These are phyloP conservation scores for Pyrenochaeta sp. DNA, from an alignment of 2,329 filamentous ascomycete species.

Conservation along the genomic window DNA sequence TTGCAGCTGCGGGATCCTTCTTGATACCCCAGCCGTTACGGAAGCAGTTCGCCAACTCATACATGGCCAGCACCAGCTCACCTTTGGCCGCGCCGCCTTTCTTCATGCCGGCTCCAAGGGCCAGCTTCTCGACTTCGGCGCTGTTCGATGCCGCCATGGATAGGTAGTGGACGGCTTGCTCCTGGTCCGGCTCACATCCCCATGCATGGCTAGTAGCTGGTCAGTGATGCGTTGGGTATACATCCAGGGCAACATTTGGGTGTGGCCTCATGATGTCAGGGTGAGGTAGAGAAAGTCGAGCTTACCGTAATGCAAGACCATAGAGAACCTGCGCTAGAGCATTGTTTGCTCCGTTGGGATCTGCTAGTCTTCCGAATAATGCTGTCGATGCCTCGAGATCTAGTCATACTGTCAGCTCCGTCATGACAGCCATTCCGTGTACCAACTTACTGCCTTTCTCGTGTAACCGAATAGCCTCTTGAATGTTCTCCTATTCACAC, in stretches of 20 bases:
- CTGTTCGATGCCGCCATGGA: slow-evolving; percentile 90
- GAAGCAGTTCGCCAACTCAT: slow-evolving; percentile 92
- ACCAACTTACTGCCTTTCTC: slow-evolving; percentile 71
- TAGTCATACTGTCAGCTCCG: slow-evolving; percentile 23
- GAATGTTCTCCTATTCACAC: slow-evolving; percentile 69
- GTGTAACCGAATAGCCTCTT: slow-evolving; percentile 94
- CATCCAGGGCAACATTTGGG: slow-evolving; percentile 37
- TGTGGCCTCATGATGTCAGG: slow-evolving; percentile 16
- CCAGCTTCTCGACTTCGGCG: slow-evolving; percentile 83
- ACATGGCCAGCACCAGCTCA: slow-evolving; percentile 94
- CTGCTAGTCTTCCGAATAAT: slow-evolving; percentile 84
- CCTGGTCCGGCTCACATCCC: slow-evolving; percentile 79
- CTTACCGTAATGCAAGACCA: slow-evolving; percentile 85
- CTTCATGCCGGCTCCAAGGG: slow-evolving; percentile 85
- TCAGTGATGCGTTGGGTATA: slow-evolving; percentile 27
- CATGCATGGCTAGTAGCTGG: slow-evolving; percentile 77
- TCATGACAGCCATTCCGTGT: neutral
- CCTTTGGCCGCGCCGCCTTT: slow-evolving; percentile 96
- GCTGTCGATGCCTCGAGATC: slow-evolving; percentile 80
- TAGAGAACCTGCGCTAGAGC: slow-evolving; percentile 95
- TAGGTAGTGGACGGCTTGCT: slow-evolving; percentile 81
- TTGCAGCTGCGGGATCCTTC: slow-evolving; percentile 84
- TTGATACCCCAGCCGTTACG: slow-evolving; percentile 92
- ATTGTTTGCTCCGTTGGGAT: slow-evolving; percentile 86
- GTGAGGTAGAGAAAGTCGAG: slow-evolving; percentile 4